Percentiles rank a stretch among this genome's conserved stretches.
Evolutionary conservation across 495 filamentous ascomycete genomes (phyloP).

Genomic region (Xylona heveae): DNA sequence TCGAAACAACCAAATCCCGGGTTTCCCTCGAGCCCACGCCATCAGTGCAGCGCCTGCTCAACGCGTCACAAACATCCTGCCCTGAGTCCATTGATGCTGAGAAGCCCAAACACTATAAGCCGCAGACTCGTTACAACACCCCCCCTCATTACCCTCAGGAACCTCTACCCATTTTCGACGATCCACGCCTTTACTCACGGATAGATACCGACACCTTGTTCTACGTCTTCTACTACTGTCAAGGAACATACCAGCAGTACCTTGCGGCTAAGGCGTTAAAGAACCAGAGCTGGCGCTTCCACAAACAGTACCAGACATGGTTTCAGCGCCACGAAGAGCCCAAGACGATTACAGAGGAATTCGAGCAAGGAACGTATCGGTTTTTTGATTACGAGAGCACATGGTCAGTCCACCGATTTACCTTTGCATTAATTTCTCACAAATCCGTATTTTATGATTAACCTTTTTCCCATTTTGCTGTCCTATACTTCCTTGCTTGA

Average conservation of each 20-base stretch:
- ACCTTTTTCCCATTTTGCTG: not conserved
- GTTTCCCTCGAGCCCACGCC: constrained; percentile 25
- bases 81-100: constrained; percentile 64
- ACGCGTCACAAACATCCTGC: constrained; percentile 41
- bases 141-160: constrained; percentile 81
- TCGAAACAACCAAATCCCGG: constrained; percentile 60
- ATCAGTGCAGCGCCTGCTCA: constrained; percentile 50
- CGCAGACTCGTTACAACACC: constrained; percentile 57
- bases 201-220: constrained; percentile 96
- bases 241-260: constrained; percentile 88
- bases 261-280: constrained; percentile 91
- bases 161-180: constrained; percentile 71
- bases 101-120: constrained; percentile 62
- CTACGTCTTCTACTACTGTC: constrained; percentile 97
- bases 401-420: constrained; percentile 56
- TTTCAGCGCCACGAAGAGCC: constrained; percentile 97
- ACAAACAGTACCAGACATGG: constrained; percentile 99
- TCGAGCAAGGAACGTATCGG: constrained; percentile 92
- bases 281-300: constrained; percentile 93
- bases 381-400: constrained; percentile 99
- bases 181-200: constrained; percentile 63
- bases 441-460: constrained; percentile 5
- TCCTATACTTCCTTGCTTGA: constrained; percentile 3
- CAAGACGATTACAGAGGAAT: constrained; percentile 95
- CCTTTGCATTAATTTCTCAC: no score